A percentile compares a stretch with the other conserved stretches of the same genome.
Evolutionary conservation across 805 yeast species (phyloP).

Genomic region (Metschnikowia orientalis): DNA sequence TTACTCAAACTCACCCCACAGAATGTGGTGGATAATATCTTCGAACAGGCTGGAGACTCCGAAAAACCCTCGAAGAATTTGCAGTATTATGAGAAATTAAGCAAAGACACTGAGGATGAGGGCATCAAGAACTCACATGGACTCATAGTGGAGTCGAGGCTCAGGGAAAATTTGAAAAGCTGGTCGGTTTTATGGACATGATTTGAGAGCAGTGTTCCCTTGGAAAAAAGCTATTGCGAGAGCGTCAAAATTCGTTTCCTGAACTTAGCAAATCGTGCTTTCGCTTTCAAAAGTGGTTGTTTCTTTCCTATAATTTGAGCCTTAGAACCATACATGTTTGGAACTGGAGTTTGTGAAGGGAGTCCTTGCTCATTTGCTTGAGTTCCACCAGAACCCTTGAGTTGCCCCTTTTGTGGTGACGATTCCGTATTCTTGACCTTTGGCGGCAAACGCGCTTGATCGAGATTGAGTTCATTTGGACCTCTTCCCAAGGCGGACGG

Average conservation of each 20-base stretch:
- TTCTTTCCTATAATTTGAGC: no score
- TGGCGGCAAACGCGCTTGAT: neutral
- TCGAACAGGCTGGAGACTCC: constrained; percentile 36
- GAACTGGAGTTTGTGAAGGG: no score
- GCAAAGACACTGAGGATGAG: constrained; percentile 21
- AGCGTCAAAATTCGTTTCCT: constrained; percentile 11
- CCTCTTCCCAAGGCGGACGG: constrained; percentile 11
- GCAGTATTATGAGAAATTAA: constrained; percentile 18
- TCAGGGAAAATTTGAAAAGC: constrained; percentile 35
- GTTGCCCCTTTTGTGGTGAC: no score
- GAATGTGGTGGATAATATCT: constrained; percentile 70
- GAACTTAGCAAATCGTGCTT: constrained; percentile 10
- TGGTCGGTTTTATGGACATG: constrained; percentile 26
- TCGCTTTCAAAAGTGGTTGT: constrained; percentile 11
- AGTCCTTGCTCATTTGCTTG: no score
- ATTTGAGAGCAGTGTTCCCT: constrained; percentile 1
- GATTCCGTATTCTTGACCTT: no score
- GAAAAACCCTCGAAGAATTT: constrained; percentile 16
- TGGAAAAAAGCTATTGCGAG: no score
- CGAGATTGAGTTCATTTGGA: neutral
- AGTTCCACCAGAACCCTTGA: no score
- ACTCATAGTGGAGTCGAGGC: constrained; percentile 37
- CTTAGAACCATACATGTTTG: no score
- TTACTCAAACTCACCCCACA: constrained; percentile 56
- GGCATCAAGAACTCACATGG: constrained; percentile 30